These are phyloP conservation scores for Cadophora sp. DNA, from an alignment of 2,329 filamentous ascomycete genomes.

Conservation along the genomic window DNA sequence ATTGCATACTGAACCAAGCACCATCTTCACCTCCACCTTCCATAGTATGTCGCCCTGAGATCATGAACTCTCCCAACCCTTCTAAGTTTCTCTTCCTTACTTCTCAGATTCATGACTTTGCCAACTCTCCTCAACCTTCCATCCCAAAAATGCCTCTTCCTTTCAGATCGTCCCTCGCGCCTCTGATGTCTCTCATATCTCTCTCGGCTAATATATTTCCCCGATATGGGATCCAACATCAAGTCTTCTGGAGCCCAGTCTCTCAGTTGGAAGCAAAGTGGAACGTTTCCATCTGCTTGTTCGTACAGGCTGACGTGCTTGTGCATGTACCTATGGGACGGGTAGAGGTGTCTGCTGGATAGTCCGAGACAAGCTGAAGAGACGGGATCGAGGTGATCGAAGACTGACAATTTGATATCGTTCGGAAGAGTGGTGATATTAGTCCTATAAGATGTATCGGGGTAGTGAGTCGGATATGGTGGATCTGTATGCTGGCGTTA, in stretches of 20 bases:
- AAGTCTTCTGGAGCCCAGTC: slow-evolving; percentile 29
- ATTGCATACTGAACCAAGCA: not conserved
- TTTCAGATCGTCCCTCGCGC: slow-evolving; percentile 10
- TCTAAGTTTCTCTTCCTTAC: slow-evolving; percentile 17
- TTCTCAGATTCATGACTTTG: slow-evolving; percentile 3
- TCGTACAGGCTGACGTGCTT: slow-evolving; percentile 32
- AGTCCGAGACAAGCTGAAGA: slow-evolving; percentile 34
- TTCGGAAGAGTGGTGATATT: slow-evolving; percentile 30
- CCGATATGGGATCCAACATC: slow-evolving; percentile 30
- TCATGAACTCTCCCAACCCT: slow-evolving; percentile 11
- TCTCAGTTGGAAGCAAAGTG: slow-evolving; percentile 29
- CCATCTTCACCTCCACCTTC: not conserved
- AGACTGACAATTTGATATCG: slow-evolving; percentile 33
- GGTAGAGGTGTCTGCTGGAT: slow-evolving; percentile 30
- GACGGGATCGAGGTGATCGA: slow-evolving; percentile 32
- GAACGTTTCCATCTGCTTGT: slow-evolving; percentile 19
- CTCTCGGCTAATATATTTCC: slow-evolving; percentile 31
- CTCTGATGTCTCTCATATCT: slow-evolving; percentile 24
- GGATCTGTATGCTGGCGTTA: not conserved
- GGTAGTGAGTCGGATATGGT: slow-evolving; percentile 4
- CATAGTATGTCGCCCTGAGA: slow-evolving; percentile 8
- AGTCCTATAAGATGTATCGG: not conserved
- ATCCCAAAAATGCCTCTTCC: slow-evolving; percentile 16
- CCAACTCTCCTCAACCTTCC: slow-evolving; percentile 20
- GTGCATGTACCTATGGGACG: slow-evolving; percentile 30